phyloP scores from a whole-genome alignment of 306 rosid genomes.

The Glycyrrhiza uralensis region DNA sequence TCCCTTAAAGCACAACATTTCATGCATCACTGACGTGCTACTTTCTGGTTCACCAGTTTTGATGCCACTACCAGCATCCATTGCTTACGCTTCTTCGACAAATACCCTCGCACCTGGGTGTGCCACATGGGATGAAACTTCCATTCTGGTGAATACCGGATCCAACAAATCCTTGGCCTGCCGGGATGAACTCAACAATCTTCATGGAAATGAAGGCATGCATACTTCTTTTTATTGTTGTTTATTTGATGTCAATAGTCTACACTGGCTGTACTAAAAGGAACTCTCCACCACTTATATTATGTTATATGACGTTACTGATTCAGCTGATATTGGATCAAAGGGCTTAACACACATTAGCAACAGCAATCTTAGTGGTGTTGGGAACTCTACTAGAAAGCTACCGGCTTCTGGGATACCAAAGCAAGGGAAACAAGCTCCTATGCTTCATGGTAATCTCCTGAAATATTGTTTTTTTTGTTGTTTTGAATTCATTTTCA shows the following conservation, averaged over 20 bases:
- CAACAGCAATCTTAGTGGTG: conserved; percentile 42
- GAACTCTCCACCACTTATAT: conserved; percentile 50
- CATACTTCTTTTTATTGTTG: conserved; percentile 13
- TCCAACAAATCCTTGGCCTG: conserved; percentile 33
- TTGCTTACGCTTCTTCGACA: conserved; percentile 61
- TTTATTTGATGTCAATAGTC: conserved; percentile 1
- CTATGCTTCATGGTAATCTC: conserved; percentile 56
- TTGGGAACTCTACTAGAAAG: conserved; percentile 46
- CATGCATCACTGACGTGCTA: conserved; percentile 22
- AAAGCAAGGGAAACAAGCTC: conserved; percentile 55
- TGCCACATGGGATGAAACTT: conserved; percentile 71
- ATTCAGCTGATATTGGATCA: conserved; percentile 85
- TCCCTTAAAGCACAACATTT: conserved; percentile 17
- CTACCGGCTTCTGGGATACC: conserved; percentile 41
- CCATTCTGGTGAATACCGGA: conserved; percentile 47
- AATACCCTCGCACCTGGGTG: conserved; percentile 51
- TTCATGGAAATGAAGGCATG: conserved; percentile 62
- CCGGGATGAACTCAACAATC: conserved; percentile 51
- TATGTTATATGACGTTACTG: conserved; percentile 42
- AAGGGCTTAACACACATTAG: conserved; percentile 52
- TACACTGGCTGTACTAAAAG: conserved; percentile 28
- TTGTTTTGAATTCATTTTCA: conserved; percentile 5
- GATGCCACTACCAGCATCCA: conserved; percentile 67
- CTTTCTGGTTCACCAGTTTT: conserved; percentile 51
- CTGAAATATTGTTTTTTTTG: not conserved